A percentile compares a stretch with the other conserved stretches of the same genome.
These are phyloP conservation scores for Saccharomycopsis capsularis DNA, from an alignment of 805 yeast species.

Conservation along the genomic window DNA sequence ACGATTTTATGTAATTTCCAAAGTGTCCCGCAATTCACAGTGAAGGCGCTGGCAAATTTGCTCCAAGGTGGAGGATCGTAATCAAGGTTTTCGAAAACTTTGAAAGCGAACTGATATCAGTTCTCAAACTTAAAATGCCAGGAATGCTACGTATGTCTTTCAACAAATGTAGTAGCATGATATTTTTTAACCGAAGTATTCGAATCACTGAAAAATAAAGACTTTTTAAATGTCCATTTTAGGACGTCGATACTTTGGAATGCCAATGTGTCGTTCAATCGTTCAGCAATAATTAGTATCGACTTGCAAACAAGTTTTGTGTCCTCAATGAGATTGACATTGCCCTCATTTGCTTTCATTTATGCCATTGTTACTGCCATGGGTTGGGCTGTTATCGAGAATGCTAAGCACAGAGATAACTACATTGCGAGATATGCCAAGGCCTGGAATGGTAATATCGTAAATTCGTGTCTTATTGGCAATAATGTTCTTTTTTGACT, in stretches of 20 bases:
- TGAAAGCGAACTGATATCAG: constrained; percentile 13
- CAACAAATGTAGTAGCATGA: constrained; percentile 5
- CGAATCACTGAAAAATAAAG: constrained; percentile 9
- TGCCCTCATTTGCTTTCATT: not conserved
- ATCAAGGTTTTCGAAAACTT: constrained; percentile 14
- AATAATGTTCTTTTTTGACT: too few relatives aligned
- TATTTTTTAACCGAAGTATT: constrained; percentile 8
- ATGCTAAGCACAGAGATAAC: not conserved
- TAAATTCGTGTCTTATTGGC: too few relatives aligned
- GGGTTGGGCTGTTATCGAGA: not conserved
- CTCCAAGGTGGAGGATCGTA: not conserved
- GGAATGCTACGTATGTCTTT: constrained; percentile 9
- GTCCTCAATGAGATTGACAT: not conserved
- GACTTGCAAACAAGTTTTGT: not conserved
- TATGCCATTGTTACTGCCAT: not conserved
- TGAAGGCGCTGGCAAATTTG: too few relatives aligned
- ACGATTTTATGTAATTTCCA: too few relatives aligned
- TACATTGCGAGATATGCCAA: not conserved
- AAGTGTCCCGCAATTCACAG: too few relatives aligned
- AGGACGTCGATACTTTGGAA: not conserved
- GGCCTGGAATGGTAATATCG: not conserved
- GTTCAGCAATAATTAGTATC: not conserved
- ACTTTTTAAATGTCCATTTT: constrained; percentile 2
- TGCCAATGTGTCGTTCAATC: not conserved
- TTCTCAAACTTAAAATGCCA: constrained; percentile 8